phyloP scores from a whole-genome alignment of 2,329 filamentous ascomycete genomes.

The Raffaelea albimanens region DNA sequence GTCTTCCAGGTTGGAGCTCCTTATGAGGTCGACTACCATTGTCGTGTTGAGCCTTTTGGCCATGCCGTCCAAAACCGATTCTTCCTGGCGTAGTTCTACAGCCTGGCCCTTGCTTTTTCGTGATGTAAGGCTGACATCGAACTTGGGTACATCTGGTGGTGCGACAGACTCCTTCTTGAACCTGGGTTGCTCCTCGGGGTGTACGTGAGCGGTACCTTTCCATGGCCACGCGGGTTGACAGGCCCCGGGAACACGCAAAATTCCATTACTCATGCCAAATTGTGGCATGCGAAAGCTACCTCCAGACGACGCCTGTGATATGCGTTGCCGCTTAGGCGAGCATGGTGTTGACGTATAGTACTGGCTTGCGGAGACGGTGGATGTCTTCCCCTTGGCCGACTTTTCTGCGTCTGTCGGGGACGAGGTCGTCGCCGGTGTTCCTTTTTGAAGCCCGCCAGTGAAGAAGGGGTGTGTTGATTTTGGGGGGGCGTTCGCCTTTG shows the following conservation, averaged over 20 bases:
- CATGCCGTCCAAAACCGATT: slow-evolving; percentile 31
- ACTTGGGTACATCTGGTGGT: too few species aligned
- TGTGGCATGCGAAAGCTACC: slow-evolving; percentile 20
- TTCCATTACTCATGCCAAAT: slow-evolving; percentile 34
- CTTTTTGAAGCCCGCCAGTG: slow-evolving; percentile 36
- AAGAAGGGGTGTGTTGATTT: slow-evolving; percentile 56
- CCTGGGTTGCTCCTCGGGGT: neutral
- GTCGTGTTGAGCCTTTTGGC: slow-evolving; percentile 29
- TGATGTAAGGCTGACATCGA: slow-evolving; percentile 5
- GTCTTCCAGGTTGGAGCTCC: slow-evolving; percentile 23
- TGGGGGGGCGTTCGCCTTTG: neutral
- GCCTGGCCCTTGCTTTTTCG: slow-evolving; percentile 43
- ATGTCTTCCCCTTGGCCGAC: neutral
- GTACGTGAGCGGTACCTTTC: slow-evolving; percentile 52
- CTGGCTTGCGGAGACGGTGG: too few species aligned
- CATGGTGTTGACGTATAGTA: slow-evolving; percentile 45
- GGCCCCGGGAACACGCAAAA: slow-evolving; percentile 55
- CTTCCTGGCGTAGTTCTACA: slow-evolving; percentile 27
- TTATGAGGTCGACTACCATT: slow-evolving; percentile 21
- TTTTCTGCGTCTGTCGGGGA: too few species aligned
- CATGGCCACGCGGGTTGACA: slow-evolving; percentile 64
- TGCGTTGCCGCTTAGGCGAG: slow-evolving; percentile 33
- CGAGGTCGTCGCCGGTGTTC: too few species aligned
- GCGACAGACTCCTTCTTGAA: neutral
- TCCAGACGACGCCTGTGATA: slow-evolving; percentile 14